Evolutionary conservation across 805 yeast genomes (phyloP).

Genomic region (Metschnikowia arizonensis): DNA sequence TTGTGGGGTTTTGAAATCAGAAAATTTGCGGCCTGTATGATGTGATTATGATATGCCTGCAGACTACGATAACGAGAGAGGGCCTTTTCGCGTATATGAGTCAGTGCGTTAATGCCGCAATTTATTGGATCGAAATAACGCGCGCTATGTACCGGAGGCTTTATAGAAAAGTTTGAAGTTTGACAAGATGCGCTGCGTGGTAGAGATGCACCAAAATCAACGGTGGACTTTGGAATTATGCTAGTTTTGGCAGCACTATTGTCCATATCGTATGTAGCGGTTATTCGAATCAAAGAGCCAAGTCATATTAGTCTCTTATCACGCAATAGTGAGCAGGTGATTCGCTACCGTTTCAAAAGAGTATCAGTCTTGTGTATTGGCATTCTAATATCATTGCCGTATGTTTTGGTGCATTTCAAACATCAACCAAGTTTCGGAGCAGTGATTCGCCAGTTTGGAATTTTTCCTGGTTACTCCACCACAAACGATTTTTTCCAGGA

Average conservation of each 20-base stretch:
- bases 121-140: constrained; percentile 18
- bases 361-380: constrained; percentile 30
- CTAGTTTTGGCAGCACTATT: constrained; percentile 25
- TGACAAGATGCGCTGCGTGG: too few species aligned
- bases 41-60: constrained; percentile 13
- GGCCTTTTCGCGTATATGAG: too few species aligned
- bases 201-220: neutral
- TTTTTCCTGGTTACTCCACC: constrained; percentile 32
- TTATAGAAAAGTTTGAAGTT: neutral
- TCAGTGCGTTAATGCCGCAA: constrained; percentile 18
- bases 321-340: constrained; percentile 44
- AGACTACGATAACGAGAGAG: constrained; percentile 18
- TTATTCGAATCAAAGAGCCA: constrained; percentile 33
- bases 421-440: constrained; percentile 5
- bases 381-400: constrained; percentile 29
- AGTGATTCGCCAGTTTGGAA: constrained; percentile 24
- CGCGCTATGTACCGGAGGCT: neutral
- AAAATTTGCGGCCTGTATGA: constrained; percentile 7
- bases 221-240: neutral
- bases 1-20: constrained; percentile 2
- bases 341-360: constrained; percentile 38
- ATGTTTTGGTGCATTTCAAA: constrained; percentile 12
- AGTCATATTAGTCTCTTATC: constrained; percentile 17
- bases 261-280: constrained; percentile 46
- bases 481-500: constrained; percentile 11